A percentile compares a stretch with the other conserved stretches of the same genome.
These are phyloP conservation scores for Fibroporia radiculosa DNA, from an alignment of 768 basidiomycete genomes.

Conservation along the genomic window DNA sequence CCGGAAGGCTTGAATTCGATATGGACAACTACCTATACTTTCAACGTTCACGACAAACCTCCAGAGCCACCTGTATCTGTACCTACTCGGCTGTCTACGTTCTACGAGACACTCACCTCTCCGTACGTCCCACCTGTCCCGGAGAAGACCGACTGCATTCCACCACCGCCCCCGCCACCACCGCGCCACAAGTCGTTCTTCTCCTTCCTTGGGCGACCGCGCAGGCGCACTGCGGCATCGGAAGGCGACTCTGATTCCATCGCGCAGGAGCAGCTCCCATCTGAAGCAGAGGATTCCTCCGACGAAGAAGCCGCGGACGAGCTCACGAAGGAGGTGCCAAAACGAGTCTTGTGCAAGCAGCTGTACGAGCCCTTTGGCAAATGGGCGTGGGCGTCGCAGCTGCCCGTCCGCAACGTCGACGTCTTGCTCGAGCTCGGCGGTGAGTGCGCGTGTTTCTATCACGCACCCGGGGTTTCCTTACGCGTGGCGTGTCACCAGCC, in stretches of 20 bases:
- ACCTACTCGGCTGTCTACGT: neutral
- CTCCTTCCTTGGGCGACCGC: too few species aligned
- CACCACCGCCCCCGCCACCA: neutral
- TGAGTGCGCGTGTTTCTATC: neutral
- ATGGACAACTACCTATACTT: too few species aligned
- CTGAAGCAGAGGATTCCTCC: neutral
- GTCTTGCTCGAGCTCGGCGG: neutral
- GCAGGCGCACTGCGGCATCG: too few species aligned
- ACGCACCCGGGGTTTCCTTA: neutral
- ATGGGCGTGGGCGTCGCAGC: slow-evolving; percentile 6
- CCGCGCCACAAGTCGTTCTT: too few species aligned
- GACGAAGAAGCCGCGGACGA: neutral
- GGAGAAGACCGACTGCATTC: too few species aligned
- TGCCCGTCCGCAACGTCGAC: neutral
- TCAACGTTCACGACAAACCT: too few species aligned
- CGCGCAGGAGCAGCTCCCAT: neutral
- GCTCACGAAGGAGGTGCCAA: neutral
- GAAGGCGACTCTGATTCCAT: too few species aligned
- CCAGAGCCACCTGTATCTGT: too few species aligned
- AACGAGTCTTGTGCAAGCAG: neutral
- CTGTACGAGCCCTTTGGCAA: slow-evolving; percentile 2
- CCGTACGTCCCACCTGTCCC: neutral
- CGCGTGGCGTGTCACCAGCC: neutral
- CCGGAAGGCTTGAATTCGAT: too few species aligned
- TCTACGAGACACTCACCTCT: neutral